Evolutionary conservation across 139 green algal genomes (phyloP), one percentile per base, ranked within the genome.

Genomic region (Nannochloris sp.): DNA sequence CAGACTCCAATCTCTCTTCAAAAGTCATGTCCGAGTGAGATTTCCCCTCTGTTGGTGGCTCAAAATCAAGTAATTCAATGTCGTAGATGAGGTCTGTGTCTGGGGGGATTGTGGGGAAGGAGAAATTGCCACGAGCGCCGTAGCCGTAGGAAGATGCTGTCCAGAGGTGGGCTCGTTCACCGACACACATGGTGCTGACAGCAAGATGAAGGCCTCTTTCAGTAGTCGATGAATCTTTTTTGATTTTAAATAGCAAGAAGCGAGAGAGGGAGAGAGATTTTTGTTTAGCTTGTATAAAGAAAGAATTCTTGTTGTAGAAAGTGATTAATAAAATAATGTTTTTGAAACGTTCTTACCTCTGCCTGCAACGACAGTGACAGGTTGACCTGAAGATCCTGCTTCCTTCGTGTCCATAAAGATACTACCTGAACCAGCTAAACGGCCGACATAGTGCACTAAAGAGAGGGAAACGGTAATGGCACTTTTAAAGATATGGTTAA

Each of bases 101-200:
- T 10, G 85, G 84, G 1, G 87, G 85, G 38, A 95, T 85, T 6
- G 62, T 67, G 4, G 88, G 88, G 60, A 93, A 95, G 7, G 78
- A 89, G 71, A 95, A 95, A 70, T 62, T 88, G 30, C 88, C 88
- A 33, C 61, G 13, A 0, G 30, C 54, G 4, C 81, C 81, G 37
- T 80, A 86, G 12, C 75, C 81, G 45, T 73, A 72, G n/a, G 65
- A 15, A 13, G 73, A 45, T 12, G 78, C 65, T 27, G 75, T 54
- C 48, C 79, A 83, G 4, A 93, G 45, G 0, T 51, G 42, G 6
- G 75, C 76, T 6, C 54, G 45, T 68, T 90, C 86, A 19, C 87
- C 86, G 0, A 54, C 12, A 7, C 37, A 23, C 87, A 95, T 92
- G n/a, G 72, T 78, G 3, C 61, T 64, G 23, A 87, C 77, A 2